Percentiles rank a stretch among this genome's conserved stretches.
Conservation (phyloP, 2,329 filamentous ascomycete species). For the Ascomycota sp. region DNA sequence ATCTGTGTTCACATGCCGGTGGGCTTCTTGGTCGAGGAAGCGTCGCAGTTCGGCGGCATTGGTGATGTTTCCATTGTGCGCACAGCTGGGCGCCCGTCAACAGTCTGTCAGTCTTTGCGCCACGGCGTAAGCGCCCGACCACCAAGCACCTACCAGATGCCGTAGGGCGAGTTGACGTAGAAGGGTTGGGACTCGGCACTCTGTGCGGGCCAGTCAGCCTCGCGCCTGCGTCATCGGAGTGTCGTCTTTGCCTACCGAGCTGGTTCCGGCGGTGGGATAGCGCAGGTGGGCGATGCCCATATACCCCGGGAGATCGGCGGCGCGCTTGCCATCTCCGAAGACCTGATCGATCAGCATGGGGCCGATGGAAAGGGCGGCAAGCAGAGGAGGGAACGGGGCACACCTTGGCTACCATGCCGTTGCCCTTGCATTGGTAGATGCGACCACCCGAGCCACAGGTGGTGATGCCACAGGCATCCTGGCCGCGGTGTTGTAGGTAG, state of each 20-base stretch:
- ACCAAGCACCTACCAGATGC: conserved; percentile 31
- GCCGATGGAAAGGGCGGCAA: no score
- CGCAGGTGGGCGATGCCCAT: conserved; percentile 70
- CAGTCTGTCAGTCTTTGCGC: no score
- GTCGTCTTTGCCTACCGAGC: conserved; percentile 18
- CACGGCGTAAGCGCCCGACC: no score
- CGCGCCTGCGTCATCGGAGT: not conserved
- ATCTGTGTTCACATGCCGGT: conserved; percentile 77
- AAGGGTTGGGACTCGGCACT: conserved; percentile 84
- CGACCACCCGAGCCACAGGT: conserved; percentile 50
- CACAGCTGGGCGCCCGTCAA: no score
- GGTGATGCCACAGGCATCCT: conserved; percentile 79
- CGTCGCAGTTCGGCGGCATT: conserved; percentile 47
- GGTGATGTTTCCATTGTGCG: conserved; percentile 64
- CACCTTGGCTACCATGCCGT: conserved; percentile 42
- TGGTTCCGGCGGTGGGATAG: conserved; percentile 78
- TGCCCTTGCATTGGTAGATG: conserved; percentile 78
- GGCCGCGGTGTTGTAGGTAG: conserved; percentile 48
- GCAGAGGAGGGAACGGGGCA: no score
- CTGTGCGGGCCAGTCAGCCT: conserved; percentile 1
- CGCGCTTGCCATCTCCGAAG: conserved; percentile 58
- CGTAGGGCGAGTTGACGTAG: conserved; percentile 69
- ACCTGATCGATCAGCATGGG: conserved; percentile 21
- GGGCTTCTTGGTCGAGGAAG: conserved; percentile 58
- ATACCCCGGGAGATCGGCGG: conserved; percentile 42